Evolutionary conservation across 1,284 basidiomycete species (phyloP).

Genomic region (Ustilago curta): DNA sequence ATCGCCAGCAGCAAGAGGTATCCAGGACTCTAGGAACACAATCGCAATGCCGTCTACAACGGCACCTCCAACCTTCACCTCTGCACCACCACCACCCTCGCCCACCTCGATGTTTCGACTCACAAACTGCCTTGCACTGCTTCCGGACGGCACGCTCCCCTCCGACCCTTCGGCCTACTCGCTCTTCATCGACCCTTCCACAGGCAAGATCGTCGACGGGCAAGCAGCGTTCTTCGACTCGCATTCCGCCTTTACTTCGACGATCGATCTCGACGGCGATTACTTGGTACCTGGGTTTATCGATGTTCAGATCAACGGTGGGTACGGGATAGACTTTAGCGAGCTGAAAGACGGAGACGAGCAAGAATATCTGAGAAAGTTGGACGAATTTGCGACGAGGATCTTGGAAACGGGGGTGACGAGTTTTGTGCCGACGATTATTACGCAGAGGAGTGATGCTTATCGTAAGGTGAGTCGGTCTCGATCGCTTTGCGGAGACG

Average conservation of each 20-base stretch:
- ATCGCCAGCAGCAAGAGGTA: no score
- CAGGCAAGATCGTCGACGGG: constrained; percentile 37
- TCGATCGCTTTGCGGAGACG: not conserved
- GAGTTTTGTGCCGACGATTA: constrained; percentile 73
- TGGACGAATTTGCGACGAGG: constrained; percentile 78
- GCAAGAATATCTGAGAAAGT: constrained; percentile 70
- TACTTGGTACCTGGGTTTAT: constrained; percentile 78
- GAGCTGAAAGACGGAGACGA: constrained; percentile 72
- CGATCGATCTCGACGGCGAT: constrained; percentile 42
- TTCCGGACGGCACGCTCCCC: constrained; percentile 26
- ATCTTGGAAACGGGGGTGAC: constrained; percentile 90
- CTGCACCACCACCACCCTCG: not conserved
- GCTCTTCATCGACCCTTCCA: constrained; percentile 25
- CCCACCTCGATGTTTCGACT: constrained; percentile 20
- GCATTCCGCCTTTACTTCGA: constrained; percentile 7
- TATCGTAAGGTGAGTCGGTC: constrained; percentile 41
- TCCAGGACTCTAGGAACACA: not conserved
- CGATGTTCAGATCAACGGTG: constrained; percentile 87
- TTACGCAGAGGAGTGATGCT: constrained; percentile 34
- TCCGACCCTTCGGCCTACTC: constrained; percentile 29
- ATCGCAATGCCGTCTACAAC: constrained; percentile 8
- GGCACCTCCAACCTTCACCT: not conserved
- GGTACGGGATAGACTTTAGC: constrained; percentile 89
- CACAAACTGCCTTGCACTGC: constrained; percentile 43
- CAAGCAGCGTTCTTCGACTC: constrained; percentile 39